Conservation (phyloP, 2,329 filamentous ascomycete species). For the Botrytis porri region DNA sequence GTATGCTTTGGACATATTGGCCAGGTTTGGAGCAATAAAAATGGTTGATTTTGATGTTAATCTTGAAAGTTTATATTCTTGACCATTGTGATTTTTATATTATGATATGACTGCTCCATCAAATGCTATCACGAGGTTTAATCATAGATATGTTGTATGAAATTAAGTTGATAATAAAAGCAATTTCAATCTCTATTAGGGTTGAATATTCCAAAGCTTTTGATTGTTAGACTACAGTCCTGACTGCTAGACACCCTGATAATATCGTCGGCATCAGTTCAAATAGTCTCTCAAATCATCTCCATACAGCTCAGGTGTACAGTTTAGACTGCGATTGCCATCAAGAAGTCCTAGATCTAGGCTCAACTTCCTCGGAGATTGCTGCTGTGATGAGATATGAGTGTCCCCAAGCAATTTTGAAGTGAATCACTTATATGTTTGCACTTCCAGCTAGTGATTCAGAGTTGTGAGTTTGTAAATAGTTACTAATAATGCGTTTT, state of each 20-base stretch:
- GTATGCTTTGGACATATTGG: not conserved
- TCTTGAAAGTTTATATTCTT: not conserved
- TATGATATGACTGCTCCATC: not conserved
- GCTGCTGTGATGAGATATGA: not conserved
- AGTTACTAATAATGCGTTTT: not conserved
- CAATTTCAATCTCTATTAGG: not conserved
- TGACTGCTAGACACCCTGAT: not conserved
- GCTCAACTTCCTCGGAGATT: not conserved
- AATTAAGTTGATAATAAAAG: not conserved
- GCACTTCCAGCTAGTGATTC: not conserved
- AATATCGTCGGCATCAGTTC: not conserved
- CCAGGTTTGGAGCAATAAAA: not conserved
- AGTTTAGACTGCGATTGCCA: not conserved
- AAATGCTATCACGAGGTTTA: not conserved
- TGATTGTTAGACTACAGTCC: not conserved
- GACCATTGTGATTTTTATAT: not conserved
- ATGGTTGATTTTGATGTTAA: not conserved
- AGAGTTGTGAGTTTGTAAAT: not conserved
- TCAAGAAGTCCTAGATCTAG: not conserved
- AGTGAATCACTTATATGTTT: not conserved
- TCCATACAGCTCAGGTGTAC: not conserved
- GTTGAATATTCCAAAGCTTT: not conserved
- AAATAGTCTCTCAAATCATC: not conserved
- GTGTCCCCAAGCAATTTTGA: not conserved
- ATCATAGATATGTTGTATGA: not conserved